Evolutionary conservation across 1,284 basidiomycete species (phyloP), one percentile per base, ranked within the genome.

Genomic region (Sporisorium iseilematis-ciliati): DNA sequence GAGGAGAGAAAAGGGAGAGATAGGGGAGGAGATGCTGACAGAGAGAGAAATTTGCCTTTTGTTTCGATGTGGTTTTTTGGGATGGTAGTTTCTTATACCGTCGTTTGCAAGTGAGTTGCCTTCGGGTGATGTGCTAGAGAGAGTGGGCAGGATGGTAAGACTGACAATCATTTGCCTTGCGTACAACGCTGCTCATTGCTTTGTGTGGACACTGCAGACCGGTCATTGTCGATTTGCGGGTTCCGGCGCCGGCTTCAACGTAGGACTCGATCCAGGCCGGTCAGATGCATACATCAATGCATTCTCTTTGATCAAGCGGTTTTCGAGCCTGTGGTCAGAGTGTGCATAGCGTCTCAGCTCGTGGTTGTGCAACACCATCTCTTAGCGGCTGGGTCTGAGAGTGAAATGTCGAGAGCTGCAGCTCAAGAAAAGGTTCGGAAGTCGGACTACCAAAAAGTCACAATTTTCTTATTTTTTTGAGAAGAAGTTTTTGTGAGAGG

Each of bases 171-270:
- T 25, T 26, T 29, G 52, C 40, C 40, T 54, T 54, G 18, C 26
- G 29, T 29, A 4, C 18, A 20, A 11, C 29, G 10, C 45, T 29
- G 14, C 26, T 29, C 14, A 7, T 43, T 21, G 12, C 7, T 31
- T 59, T 42, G 21, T 42, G 8, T 11, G 14, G 11, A 11, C 1
- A 4, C 8, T n/a, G 26, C 51, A 69, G 66, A 40, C 68, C 68
- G 26, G 68, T 71, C 18, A 71, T 71, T 31, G 62, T 71, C 16
- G 68, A 71, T 23, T 4, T 71, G 26, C 54, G 55, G 6, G 68
- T 71, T n/a, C 51, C 68, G 0, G 35, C 57, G 25, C 14, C 48
- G 7, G 25, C 23, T 7, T 45, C 54, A 11, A 42, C 48, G 1
- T 60, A 54, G 31, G 8, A 25, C 6, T 7, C 21, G 49, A 51